phyloP scores from a whole-genome alignment of 306 rosid species.

The Aeschynomene evenia region DNA sequence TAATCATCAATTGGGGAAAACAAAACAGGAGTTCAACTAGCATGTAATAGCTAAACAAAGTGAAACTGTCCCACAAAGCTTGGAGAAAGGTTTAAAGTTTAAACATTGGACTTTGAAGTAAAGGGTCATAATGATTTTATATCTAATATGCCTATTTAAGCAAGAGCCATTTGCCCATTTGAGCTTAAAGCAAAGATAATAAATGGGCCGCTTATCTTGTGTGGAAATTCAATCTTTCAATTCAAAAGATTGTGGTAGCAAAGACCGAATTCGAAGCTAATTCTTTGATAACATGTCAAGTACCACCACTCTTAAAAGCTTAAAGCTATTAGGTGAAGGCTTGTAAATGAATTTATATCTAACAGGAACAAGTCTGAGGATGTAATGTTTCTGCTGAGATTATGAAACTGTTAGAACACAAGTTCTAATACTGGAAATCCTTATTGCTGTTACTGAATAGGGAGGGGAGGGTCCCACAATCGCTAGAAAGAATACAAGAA shows the following conservation, averaged over 20 bases:
- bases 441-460: too few species aligned
- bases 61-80: constrained; percentile 6
- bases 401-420: too few species aligned
- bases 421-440: too few species aligned
- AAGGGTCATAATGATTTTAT: neutral
- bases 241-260: neutral
- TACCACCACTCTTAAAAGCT: neutral
- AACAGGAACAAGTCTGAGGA: neutral
- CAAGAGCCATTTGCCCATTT: neutral
- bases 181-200: neutral
- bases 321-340: too few species aligned
- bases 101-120: neutral
- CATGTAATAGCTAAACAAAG: neutral
- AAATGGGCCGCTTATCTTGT: neutral
- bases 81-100: constrained; percentile 5
- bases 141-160: too few species aligned
- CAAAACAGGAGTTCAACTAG: neutral
- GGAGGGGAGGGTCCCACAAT: too few species aligned
- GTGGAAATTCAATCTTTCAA: neutral
- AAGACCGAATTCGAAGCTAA: neutral
- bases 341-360: too few species aligned
- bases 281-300: neutral
- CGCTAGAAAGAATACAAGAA: too few species aligned
- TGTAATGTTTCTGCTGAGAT: neutral
- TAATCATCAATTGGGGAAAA: neutral